These are phyloP conservation scores for Carex littledalei DNA, from an alignment of 176 grass and related monocot species.

Conservation along the genomic window DNA sequence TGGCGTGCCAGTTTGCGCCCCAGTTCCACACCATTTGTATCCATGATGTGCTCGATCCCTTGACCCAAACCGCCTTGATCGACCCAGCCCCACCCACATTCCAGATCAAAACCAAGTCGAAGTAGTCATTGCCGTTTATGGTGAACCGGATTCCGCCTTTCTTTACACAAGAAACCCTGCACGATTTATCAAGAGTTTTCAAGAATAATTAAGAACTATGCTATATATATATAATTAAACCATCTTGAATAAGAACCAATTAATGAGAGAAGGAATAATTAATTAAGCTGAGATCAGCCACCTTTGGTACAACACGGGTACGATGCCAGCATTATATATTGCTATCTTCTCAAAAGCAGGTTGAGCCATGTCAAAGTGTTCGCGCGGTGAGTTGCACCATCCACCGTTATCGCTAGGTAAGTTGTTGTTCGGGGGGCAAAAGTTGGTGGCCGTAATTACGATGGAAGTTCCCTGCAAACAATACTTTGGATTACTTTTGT, in stretches of 20 bases:
- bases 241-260: not conserved
- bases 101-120: conserved; percentile 32
- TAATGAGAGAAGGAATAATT: not conserved
- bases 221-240: not conserved
- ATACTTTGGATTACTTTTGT: not conserved
- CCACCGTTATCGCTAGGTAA: conserved; percentile 24
- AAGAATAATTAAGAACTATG: not conserved
- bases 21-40: conserved; percentile 36
- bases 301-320: conserved; percentile 51
- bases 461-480: conserved; percentile 27
- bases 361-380: conserved; percentile 50
- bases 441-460: conserved; percentile 43
- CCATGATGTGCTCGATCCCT: conserved; percentile 46
- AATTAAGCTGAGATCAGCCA: not conserved
- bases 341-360: conserved; percentile 46
- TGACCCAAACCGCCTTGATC: conserved; percentile 34
- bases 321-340: conserved; percentile 37
- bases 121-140: conserved; percentile 36
- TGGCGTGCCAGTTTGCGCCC: conserved; percentile 52
- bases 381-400: conserved; percentile 49
- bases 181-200: not conserved
- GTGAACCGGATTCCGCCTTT: conserved; percentile 42
- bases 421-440: conserved; percentile 45
- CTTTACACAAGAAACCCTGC: conserved; percentile 42
- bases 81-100: conserved; percentile 51